Conservation (phyloP, 495 filamentous ascomycete species). For the Hypoxylon trugodes region DNA sequence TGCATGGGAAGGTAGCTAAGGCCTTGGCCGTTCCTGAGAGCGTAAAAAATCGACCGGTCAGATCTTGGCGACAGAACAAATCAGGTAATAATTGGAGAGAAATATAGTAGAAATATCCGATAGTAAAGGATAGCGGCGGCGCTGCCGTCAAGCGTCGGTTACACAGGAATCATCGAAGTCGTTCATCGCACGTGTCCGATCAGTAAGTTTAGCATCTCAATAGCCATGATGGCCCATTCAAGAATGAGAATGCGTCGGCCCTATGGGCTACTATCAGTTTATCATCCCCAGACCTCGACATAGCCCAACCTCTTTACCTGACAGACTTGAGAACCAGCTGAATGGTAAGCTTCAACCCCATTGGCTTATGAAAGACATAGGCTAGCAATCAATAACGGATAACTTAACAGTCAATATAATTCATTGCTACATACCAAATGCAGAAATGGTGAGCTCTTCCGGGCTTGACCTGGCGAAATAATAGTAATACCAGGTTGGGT, state of each 20-base stretch:
- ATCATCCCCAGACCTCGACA: slow-evolving; percentile 1
- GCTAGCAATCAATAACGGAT: not conserved
- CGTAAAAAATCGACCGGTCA: slow-evolving; percentile 8
- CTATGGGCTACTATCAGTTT: not conserved
- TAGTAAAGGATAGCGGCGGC: slow-evolving; percentile 14
- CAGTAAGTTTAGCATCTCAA: not conserved
- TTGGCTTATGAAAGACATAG: not conserved
- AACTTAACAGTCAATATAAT: slow-evolving; percentile 4
- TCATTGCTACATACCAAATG: slow-evolving; percentile 10
- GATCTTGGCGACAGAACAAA: slow-evolving; percentile 24
- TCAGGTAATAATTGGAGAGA: slow-evolving; percentile 20
- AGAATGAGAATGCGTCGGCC: not conserved
- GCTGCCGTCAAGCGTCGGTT: not conserved
- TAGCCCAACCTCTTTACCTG: not conserved
- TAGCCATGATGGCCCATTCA: not conserved
- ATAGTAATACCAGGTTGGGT: not conserved
- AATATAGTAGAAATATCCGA: slow-evolving; percentile 24
- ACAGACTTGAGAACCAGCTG: not conserved
- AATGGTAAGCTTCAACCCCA: not conserved
- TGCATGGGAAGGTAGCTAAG: slow-evolving; percentile 32
- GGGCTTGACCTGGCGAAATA: slow-evolving; percentile 1
- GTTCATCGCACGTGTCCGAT: slow-evolving; percentile 20
- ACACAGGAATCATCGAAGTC: slow-evolving; percentile 30
- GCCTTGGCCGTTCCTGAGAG: slow-evolving; percentile 27
- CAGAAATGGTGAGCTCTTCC: not conserved